Conservation (phyloP, 2,329 filamentous ascomycete genomes). For the Phyllosticta paracitricarpa region DNA sequence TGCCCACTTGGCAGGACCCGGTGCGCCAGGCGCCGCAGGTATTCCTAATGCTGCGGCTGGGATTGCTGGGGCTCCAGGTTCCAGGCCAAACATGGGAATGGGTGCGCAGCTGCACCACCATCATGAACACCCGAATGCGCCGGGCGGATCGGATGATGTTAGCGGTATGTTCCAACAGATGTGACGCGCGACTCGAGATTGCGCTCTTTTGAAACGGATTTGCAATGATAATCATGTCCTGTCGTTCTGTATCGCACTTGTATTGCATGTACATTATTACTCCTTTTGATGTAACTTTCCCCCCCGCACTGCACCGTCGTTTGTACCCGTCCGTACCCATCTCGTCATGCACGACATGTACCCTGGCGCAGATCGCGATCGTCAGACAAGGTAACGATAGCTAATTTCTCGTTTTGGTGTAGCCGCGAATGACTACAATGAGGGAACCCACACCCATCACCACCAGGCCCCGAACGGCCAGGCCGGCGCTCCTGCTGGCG, state of each 20-base stretch:
- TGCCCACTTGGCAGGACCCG: slow-evolving; percentile 58
- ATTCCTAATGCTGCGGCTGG: slow-evolving; percentile 50
- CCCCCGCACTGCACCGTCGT: slow-evolving; percentile 16
- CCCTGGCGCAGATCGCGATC: slow-evolving; percentile 18
- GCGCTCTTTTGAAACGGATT: slow-evolving; percentile 22
- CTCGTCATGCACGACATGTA: slow-evolving; percentile 16
- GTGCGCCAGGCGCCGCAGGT: slow-evolving; percentile 50
- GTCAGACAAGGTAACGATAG: slow-evolving; percentile 24
- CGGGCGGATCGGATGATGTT: slow-evolving; percentile 63
- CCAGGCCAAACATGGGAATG: slow-evolving; percentile 61
- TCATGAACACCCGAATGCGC: slow-evolving; percentile 55
- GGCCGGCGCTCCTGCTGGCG: slow-evolving; percentile 43
- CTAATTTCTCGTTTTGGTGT: slow-evolving; percentile 34
- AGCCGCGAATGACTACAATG: slow-evolving; percentile 50
- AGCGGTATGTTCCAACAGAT: slow-evolving; percentile 98
- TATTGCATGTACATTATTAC: slow-evolving; percentile 31
- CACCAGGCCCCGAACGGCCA: slow-evolving; percentile 51
- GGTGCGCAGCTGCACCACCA: slow-evolving; percentile 60
- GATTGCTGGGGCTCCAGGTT: slow-evolving; percentile 46
- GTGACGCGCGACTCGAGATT: slow-evolving; percentile 46
- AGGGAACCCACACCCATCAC: slow-evolving; percentile 56
- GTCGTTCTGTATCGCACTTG: slow-evolving; percentile 24
- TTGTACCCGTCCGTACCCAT: slow-evolving; percentile 10
- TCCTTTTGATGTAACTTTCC: slow-evolving; percentile 32
- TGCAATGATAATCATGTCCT: slow-evolving; percentile 28